Base-by-base conservation (phyloP, 2,329 filamentous ascomycete species). In the Camptophora hylomeconis region DNA sequence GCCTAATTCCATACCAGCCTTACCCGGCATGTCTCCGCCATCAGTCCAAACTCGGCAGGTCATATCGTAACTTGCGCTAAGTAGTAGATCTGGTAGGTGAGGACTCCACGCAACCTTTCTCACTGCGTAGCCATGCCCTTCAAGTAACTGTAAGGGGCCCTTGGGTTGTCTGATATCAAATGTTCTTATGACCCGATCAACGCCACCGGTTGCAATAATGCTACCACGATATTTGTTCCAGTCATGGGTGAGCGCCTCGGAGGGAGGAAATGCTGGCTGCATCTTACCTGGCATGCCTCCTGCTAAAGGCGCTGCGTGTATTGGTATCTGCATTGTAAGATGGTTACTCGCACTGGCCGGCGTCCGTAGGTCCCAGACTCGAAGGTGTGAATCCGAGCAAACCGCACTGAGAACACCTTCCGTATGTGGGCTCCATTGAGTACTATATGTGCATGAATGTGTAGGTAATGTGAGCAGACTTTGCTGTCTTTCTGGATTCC, bases 181-280 rank as follows among this genome's bases (percentile, higher is more conserved):
- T 0, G 80, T 89, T 26, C 89, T 75, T 36, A 98, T 76, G 11
- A 78, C 60, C 30, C 80, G 71, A 53, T 98, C 89, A 3, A 95
- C 89, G 31, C 89, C 87, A 1, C 74, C 89, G 0, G 83, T 83
- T 0, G 89, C 89, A 31, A 98, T 62, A 15, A 94, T 65, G 0
- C 75, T 78, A 41, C 84, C 74, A 20, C 80, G 72, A 58, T 98
- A 98, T 57, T 98, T 98, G 61, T 98, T 98, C 89, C 89, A 98
- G 55, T 98, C 89, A 56, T 95, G 89, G 0, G 86, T 93, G 17
- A 98, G 68, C 20, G 82, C 73, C 61, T 98, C 89, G 7, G 73
- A 67, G 0, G 84, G 83, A n/a, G 72, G 62, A 6, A 65, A 51
- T 2, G 51, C 50, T 1, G 49, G 50, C 17, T 53, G 50, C 3